Evolutionary conservation across 1,284 basidiomycete species (phyloP).

Genomic region (Ganoderma sp.): DNA sequence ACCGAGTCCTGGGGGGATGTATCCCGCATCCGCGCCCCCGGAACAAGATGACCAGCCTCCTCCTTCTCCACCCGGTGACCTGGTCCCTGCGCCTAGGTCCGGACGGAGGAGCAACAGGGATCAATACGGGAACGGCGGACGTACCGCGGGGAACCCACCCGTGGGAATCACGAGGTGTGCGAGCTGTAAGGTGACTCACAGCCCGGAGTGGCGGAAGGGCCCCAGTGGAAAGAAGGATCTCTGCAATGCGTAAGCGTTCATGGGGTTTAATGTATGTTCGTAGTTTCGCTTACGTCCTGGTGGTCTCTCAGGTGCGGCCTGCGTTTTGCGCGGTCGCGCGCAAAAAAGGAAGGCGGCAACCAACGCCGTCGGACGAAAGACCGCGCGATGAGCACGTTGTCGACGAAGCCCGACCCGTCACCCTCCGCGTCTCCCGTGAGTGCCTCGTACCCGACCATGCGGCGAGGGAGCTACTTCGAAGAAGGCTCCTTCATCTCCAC

Average conservation of each 20-base stretch:
- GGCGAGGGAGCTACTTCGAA: constrained; percentile 53
- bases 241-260: constrained; percentile 82
- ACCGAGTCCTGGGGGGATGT: constrained; percentile 32
- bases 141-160: constrained; percentile 63
- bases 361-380: constrained; percentile 52
- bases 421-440: constrained; percentile 49
- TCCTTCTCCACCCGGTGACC: constrained; percentile 46
- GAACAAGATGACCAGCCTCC: constrained; percentile 33
- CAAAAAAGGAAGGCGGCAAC: constrained; percentile 75
- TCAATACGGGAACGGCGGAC: constrained; percentile 39
- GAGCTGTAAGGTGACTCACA: constrained; percentile 83
- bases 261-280: constrained; percentile 29
- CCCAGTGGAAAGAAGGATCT: constrained; percentile 90
- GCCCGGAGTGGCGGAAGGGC: constrained; percentile 95
- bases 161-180: constrained; percentile 78
- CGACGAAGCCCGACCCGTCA: constrained; percentile 42
- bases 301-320: constrained; percentile 67
- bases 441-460: constrained; percentile 42
- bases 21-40: constrained; percentile 26
- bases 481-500: constrained; percentile 55
- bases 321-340: constrained; percentile 79
- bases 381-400: constrained; percentile 44
- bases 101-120: constrained; percentile 54
- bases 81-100: constrained; percentile 69
- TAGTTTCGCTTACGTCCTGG: constrained; percentile 14